Conservation (phyloP, 441 rosid genomes). For the Brassica balearica region DNA sequence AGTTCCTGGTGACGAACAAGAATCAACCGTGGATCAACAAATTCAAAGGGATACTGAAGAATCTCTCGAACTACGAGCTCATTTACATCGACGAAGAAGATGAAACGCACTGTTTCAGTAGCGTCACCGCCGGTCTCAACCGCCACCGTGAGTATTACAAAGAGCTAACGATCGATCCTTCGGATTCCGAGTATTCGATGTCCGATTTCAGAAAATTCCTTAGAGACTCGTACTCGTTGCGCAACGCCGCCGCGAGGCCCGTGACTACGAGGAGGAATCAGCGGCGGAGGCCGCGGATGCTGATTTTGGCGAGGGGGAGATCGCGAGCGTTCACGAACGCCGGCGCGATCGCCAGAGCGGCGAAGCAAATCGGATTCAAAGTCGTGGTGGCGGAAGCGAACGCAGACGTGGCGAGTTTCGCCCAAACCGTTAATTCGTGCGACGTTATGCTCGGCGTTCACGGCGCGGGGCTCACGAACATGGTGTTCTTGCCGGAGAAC, state of each 20-base stretch:
- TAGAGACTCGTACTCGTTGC: conserved; percentile 57
- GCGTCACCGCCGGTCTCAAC: conserved; percentile 61
- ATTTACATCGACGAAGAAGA: conserved; percentile 59
- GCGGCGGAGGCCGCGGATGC: conserved; percentile 54
- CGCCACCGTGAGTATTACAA: conserved; percentile 45
- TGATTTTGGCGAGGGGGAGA: conserved; percentile 61
- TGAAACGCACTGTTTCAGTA: conserved; percentile 62
- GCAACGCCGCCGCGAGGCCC: conserved; percentile 38
- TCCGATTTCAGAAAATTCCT: conserved; percentile 63
- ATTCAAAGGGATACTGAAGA: conserved; percentile 50
- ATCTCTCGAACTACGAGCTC: conserved; percentile 56
- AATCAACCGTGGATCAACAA: conserved; percentile 53
- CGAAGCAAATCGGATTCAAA: conserved; percentile 52
- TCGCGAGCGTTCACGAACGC: conserved; percentile 62
- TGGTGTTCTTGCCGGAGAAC: conserved; percentile 76
- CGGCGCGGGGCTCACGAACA: conserved; percentile 94
- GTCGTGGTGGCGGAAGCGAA: conserved; percentile 65
- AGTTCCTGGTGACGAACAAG: conserved; percentile 60
- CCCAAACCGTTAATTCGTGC: conserved; percentile 63
- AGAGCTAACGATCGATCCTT: conserved; percentile 67
- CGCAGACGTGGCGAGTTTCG: conserved; percentile 48
- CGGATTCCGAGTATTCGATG: conserved; percentile 55
- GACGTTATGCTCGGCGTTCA: conserved; percentile 83
- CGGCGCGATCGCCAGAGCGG: conserved; percentile 52
- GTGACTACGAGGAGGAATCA: conserved; percentile 26